Conservation (phyloP, 768 basidiomycete species). For the Cystofilobasidium ferigula region DNA sequence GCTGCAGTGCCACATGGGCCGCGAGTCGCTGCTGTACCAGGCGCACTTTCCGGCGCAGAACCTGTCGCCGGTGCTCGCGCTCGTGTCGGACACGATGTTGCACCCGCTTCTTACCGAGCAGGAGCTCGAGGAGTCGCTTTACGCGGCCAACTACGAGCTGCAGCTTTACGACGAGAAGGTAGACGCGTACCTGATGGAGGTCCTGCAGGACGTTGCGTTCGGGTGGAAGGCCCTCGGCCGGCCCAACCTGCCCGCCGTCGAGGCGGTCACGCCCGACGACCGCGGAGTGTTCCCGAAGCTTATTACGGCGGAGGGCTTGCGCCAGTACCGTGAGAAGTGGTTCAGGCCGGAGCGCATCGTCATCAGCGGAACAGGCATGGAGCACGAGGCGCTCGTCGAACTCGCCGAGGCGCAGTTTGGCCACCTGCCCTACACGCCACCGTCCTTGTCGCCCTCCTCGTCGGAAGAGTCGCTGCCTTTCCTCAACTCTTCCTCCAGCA, state of each 20-base stretch:
- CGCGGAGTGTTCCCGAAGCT: slow-evolving; percentile 52
- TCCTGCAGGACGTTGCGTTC: slow-evolving; percentile 79
- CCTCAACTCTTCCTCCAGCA: slow-evolving; percentile 28
- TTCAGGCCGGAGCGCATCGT: slow-evolving; percentile 92
- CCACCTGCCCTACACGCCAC: slow-evolving; percentile 37
- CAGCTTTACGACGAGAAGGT: slow-evolving; percentile 79
- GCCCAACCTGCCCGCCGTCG: slow-evolving; percentile 52
- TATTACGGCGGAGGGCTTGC: slow-evolving; percentile 53
- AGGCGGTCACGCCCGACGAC: slow-evolving; percentile 4
- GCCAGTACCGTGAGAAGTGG: slow-evolving; percentile 19
- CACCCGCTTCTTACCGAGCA: slow-evolving; percentile 62
- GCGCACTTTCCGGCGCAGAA: slow-evolving; percentile 81
- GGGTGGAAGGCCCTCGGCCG: slow-evolving; percentile 70
- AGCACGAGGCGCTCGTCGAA: slow-evolving; percentile 76
- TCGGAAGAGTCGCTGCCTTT: slow-evolving; percentile 28
- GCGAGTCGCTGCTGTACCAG: slow-evolving; percentile 96
- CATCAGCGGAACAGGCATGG: slow-evolving; percentile 84
- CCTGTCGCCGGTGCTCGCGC: slow-evolving; percentile 67
- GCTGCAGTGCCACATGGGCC: slow-evolving; percentile 76
- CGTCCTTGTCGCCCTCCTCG: slow-evolving; percentile 28
- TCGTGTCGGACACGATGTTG: slow-evolving; percentile 82
- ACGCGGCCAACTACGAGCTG: slow-evolving; percentile 81
- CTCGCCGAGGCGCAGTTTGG: slow-evolving; percentile 76
- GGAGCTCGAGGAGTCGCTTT: slow-evolving; percentile 71
- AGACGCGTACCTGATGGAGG: slow-evolving; percentile 83